Conservation (phyloP, 1,284 basidiomycete genomes). For the Pseudozyma flocculosa region DNA sequence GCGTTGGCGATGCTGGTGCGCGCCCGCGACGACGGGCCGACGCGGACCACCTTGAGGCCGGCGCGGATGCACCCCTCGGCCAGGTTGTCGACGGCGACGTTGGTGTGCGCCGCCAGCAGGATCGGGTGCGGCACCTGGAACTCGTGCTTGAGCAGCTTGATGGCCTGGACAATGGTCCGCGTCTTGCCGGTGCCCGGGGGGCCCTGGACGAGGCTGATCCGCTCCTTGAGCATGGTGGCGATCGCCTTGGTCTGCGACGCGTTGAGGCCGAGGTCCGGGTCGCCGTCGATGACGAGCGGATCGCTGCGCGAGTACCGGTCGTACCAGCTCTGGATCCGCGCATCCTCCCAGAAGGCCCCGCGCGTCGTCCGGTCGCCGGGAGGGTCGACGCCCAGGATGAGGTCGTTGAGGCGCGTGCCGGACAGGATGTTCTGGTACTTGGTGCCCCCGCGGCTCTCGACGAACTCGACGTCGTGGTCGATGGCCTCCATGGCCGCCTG, state of each 20-base stretch:
- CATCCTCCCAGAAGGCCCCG: slow-evolving; percentile 66
- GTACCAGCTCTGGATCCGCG: slow-evolving; percentile 57
- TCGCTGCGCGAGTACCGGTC: slow-evolving; percentile 59
- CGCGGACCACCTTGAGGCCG: slow-evolving; percentile 73
- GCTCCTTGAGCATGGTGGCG: slow-evolving; percentile 79
- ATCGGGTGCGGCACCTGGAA: slow-evolving; percentile 82
- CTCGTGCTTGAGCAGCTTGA: slow-evolving; percentile 79
- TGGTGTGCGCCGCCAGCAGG: slow-evolving; percentile 87
- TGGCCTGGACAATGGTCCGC: slow-evolving; percentile 81
- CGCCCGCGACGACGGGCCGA: slow-evolving; percentile 66
- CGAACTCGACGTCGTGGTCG: slow-evolving; percentile 65
- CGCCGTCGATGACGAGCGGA: slow-evolving; percentile 74
- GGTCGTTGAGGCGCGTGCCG: slow-evolving; percentile 48
- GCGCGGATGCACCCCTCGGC: slow-evolving; percentile 67
- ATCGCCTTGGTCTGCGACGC: slow-evolving; percentile 77
- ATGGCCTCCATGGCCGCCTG: slow-evolving; percentile 68
- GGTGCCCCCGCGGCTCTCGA: slow-evolving; percentile 33
- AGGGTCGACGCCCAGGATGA: slow-evolving; percentile 63
- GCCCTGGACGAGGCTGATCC: slow-evolving; percentile 81
- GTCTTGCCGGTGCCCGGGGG: slow-evolving; percentile 97
- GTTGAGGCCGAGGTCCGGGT: slow-evolving; percentile 76
- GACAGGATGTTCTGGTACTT: slow-evolving; percentile 37
- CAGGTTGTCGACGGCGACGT: slow-evolving; percentile 90
- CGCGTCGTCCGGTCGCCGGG: slow-evolving; percentile 62
- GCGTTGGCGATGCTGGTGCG: slow-evolving; percentile 65